Base-by-base conservation (phyloP, 164 flowering plant genomes). In the Berberis vulgaris region DNA sequence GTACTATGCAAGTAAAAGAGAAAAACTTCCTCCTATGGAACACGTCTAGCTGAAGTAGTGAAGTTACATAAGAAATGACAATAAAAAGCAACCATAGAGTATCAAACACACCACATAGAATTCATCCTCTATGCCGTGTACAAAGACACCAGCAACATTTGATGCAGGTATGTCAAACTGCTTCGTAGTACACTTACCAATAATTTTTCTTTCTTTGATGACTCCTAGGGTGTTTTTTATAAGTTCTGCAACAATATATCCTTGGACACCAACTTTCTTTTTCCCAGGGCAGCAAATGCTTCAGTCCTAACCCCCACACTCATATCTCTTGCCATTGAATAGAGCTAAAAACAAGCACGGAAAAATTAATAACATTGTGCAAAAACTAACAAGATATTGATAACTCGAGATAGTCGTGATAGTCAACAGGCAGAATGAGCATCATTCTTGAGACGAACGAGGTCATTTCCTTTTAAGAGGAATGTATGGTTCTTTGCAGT, bases 41-140 rank as follows among this genome's bases (percentile, higher is more conserved):
- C 26, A 26, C 26, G 26, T 26, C 26, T 26, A 26, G 26, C 26
- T 26, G 26, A 26, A 26, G 26, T 26, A 26, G 26, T 26, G 26
- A 26, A 26, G 26, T 26, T 26, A 26, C 26, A 26, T 26, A 26
- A 26, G 26, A 26, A 26, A 26, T 26, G 26, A 26, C 26, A 26
- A 26, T 26, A 26, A 55, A 4, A 55, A 55, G 58, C 38, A 38
- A 4, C 6, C 42, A 54, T 2, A 6, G 38, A 41, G 26, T 59
- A 46, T 3, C 26, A 56, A 58, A 1, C 7, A 58, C 74, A 88
- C 98, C 95, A 89, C 86, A 75, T 66, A 62, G 71, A 74, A 87
- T 76, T 94, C 97, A 75, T 94, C 99, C 80, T 91, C 99, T 57
- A 94, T 79, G 45, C 97, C 99, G 76, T 89, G 97, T 45, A 87